Evolutionary conservation across 768 basidiomycete species (phyloP).

Genomic region (Pleurotus tuber-regium): DNA sequence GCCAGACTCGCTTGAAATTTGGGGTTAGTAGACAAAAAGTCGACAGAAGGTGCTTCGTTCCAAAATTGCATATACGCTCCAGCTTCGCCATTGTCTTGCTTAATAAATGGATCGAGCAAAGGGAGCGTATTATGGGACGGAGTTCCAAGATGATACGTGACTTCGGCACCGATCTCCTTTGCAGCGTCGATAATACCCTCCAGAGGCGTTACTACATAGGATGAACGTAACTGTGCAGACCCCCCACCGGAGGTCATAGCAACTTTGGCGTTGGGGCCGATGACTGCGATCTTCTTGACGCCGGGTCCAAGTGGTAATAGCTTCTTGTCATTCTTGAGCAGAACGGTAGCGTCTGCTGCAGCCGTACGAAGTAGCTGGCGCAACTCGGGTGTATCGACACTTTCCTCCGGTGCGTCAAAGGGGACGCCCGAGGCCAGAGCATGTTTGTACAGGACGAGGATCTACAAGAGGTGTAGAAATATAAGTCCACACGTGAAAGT

Average conservation of each 20-base stretch:
- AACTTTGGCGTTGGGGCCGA: constrained; percentile 59
- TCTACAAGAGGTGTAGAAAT: too few relatives aligned
- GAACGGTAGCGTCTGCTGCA: constrained; percentile 53
- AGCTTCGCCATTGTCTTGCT: constrained; percentile 28
- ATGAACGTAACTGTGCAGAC: constrained; percentile 48
- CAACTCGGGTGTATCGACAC: constrained; percentile 43
- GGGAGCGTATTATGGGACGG: constrained; percentile 49
- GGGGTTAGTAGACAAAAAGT: constrained; percentile 32
- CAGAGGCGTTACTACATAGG: constrained; percentile 55
- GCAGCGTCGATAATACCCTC: constrained; percentile 48
- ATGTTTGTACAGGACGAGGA: constrained; percentile 44
- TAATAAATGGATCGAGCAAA: constrained; percentile 45
- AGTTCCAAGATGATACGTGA: constrained; percentile 43
- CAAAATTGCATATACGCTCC: constrained; percentile 11
- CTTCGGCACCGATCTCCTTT: constrained; percentile 38
- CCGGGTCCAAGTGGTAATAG: constrained; percentile 41
- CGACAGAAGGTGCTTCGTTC: constrained; percentile 32
- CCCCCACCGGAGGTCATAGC: constrained; percentile 58
- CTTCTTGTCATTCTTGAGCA: constrained; percentile 56
- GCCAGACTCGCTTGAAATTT: neutral
- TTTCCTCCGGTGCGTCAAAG: constrained; percentile 48
- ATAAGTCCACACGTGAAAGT: too few relatives aligned
- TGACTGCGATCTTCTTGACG: constrained; percentile 47
- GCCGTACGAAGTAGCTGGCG: constrained; percentile 47
- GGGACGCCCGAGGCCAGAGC: constrained; percentile 53